phyloP scores from a whole-genome alignment of 2,329 filamentous ascomycete genomes.

The Fusarium camptoceras region DNA sequence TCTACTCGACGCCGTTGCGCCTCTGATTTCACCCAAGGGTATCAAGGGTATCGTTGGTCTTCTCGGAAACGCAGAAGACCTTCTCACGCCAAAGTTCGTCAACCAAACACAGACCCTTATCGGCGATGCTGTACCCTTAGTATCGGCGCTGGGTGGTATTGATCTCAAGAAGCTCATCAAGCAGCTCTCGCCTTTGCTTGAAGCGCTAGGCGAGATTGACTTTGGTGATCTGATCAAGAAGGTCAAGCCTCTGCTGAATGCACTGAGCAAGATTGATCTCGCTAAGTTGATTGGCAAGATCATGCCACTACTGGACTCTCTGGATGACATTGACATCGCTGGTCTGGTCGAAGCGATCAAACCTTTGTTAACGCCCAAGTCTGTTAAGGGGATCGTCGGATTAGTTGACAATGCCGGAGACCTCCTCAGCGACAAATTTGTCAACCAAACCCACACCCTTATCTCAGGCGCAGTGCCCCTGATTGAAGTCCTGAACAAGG shows the following conservation, averaged over 20 bases:
- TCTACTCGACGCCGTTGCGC: constrained; percentile 49
- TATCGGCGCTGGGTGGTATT: constrained; percentile 51
- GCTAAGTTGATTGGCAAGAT: constrained; percentile 47
- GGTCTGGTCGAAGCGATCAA: constrained; percentile 50
- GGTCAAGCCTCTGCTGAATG: constrained; percentile 48
- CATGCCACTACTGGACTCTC: constrained; percentile 48
- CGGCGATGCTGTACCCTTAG: constrained; percentile 52
- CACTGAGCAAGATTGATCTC: constrained; percentile 49
- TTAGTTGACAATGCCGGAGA: constrained; percentile 54
- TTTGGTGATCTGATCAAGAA: constrained; percentile 48
- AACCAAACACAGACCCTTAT: constrained; percentile 50
- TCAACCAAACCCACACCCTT: constrained; percentile 56
- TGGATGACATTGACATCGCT: constrained; percentile 51
- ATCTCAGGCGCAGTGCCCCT: constrained; percentile 54
- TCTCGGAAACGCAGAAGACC: constrained; percentile 51
- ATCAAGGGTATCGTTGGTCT: constrained; percentile 52
- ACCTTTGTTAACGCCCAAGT: constrained; percentile 52
- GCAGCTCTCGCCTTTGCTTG: constrained; percentile 49
- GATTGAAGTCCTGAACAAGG: constrained; percentile 49
- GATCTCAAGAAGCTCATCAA: constrained; percentile 51
- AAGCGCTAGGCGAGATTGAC: constrained; percentile 51
- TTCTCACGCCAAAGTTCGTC: constrained; percentile 49
- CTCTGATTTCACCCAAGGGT: constrained; percentile 50
- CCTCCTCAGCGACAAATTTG: constrained; percentile 54
- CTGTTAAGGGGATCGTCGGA: constrained; percentile 52